Evolutionary conservation across 208 protist species (phyloP).

Genomic region (Leishmania guyanensis): DNA sequence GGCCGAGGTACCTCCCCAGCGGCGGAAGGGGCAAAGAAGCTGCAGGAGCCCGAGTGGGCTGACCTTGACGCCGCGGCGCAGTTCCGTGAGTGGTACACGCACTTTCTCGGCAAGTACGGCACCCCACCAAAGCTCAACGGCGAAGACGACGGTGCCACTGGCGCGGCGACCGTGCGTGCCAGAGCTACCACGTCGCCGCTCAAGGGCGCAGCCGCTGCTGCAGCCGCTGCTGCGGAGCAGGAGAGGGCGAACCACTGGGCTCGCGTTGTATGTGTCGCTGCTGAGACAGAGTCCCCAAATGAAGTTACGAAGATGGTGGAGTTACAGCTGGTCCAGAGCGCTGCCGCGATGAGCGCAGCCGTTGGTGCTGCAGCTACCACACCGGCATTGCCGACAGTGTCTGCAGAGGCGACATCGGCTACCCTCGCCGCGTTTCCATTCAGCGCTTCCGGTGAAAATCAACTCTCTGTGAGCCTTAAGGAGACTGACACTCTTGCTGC

Average conservation of each 20-base stretch:
- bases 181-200: background rate
- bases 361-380: background rate
- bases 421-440: background rate
- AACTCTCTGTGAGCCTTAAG: background rate
- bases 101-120: slow-evolving; percentile 27
- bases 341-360: background rate
- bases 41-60: slow-evolving; percentile 18
- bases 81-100: slow-evolving; percentile 34
- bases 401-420: background rate
- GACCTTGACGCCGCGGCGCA: slow-evolving; percentile 2
- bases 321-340: slow-evolving; percentile 5
- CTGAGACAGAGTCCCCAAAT: slow-evolving; percentile 8
- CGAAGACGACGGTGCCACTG: background rate
- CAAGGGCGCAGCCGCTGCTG: slow-evolving; percentile 14
- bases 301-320: slow-evolving; percentile 13
- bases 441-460: background rate
- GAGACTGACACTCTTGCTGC: background rate
- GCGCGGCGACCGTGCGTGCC: background rate
- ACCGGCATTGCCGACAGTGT: background rate
- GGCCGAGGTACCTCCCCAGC: background rate
- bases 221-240: slow-evolving; percentile 16
- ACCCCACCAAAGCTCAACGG: slow-evolving; percentile 10
- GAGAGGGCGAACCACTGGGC: slow-evolving; percentile 19
- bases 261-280: slow-evolving; percentile 5
- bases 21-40: slow-evolving; percentile 14